These are phyloP conservation scores for rapeseed (Brassica napus) DNA, from an alignment of 345 rosid genomes.

Conservation along the genomic window Da-Ae NC_063439.1:6405001-6405500, in stretches of 20 bases:
- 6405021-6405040: constrained; percentile 60
- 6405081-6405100: constrained; percentile 79
- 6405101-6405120: constrained; percentile 74
- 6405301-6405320: constrained; percentile 64
- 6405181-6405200: constrained; percentile 60
- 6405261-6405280: constrained; percentile 56
- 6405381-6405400: constrained; percentile 56
- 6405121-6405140: constrained; percentile 59
- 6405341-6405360: constrained; percentile 90
- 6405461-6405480: constrained; percentile 67
- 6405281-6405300: constrained; percentile 75
- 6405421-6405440: constrained; percentile 63
- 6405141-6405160: constrained; percentile 86
- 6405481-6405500: constrained; percentile 74
- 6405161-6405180: constrained; percentile 64
- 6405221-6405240: constrained; percentile 70
- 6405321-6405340: constrained; percentile 89
- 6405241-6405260: constrained; percentile 56
- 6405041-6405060: constrained; percentile 74
- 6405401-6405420: constrained; percentile 54
- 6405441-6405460: constrained; percentile 69
- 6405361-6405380: constrained; percentile 68
- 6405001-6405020: constrained; percentile 43
- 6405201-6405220: constrained; percentile 62
- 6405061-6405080: constrained; percentile 70